These are phyloP conservation scores for Tylopilus felleus DNA, from an alignment of 768 basidiomycete species.

Conservation along the genomic window DNA sequence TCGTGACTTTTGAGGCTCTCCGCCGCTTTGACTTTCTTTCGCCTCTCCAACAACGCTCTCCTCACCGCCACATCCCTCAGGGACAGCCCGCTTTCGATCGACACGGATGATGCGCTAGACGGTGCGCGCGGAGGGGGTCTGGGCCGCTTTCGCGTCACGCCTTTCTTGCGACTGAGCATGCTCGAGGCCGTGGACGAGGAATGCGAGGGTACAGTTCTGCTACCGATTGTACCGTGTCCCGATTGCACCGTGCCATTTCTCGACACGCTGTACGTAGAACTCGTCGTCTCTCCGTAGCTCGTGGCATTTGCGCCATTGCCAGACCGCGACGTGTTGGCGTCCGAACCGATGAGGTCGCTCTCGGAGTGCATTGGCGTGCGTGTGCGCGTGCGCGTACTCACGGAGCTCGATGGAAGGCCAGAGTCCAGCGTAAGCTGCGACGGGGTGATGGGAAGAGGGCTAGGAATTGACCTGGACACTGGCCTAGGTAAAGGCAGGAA, in stretches of 20 bases:
- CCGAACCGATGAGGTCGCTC: not conserved
- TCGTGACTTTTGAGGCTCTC: not conserved
- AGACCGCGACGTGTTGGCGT: not conserved
- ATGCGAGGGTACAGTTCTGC: not conserved
- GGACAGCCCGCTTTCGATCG: slow-evolving; percentile 22
- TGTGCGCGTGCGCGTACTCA: not conserved
- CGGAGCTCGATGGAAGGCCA: slow-evolving; percentile 1
- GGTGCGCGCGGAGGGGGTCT: slow-evolving; percentile 16
- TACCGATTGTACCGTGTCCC: not conserved
- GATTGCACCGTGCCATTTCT: slow-evolving; percentile 12
- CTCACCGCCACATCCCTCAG: slow-evolving; percentile 20
- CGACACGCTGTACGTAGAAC: slow-evolving; percentile 4
- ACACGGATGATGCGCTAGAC: slow-evolving; percentile 29
- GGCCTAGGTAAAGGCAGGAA: slow-evolving; percentile 4
- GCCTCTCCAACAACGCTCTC: slow-evolving; percentile 27
- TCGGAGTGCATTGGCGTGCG: not conserved
- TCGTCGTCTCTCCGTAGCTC: not conserved
- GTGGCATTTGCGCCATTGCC: not conserved
- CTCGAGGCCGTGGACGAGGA: slow-evolving; percentile 13
- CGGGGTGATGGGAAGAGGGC: slow-evolving; percentile 3
- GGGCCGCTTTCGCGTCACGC: slow-evolving; percentile 20
- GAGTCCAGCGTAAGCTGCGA: slow-evolving; percentile 7
- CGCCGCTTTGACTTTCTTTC: slow-evolving; percentile 19
- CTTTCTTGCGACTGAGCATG: slow-evolving; percentile 22
- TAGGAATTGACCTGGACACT: not conserved